Evolutionary conservation across 1,284 basidiomycete genomes (phyloP), one percentile per base, ranked within the genome.

Genomic region (Cutaneotrichosporon mucoides): DNA sequence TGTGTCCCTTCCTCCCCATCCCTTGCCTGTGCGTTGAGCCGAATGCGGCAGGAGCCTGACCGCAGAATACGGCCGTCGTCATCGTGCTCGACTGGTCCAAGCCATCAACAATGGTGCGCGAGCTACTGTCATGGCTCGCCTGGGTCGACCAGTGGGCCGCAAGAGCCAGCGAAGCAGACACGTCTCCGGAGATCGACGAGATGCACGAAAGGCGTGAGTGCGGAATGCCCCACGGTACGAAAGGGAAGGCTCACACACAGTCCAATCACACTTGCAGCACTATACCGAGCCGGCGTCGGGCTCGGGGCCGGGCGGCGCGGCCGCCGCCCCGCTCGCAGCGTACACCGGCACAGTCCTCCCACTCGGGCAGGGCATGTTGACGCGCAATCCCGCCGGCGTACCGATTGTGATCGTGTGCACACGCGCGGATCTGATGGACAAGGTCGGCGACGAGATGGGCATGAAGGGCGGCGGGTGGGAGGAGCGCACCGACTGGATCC

Each of bases 11-110:
- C 88, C 90, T 0, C 86, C 89, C 4, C 59, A 68, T 6, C 69
- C 72, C 0, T 50, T 78, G 2, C 63, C 68, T 4, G 76, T 77
- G 53, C 57, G 72, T 68, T 5, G 57, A 36, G 24, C 2, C 15
- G 33, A 24, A 34, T 36, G 15, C 41, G 34, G 10, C 7, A 49
- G 33, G 24, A 24, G 24, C 24, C 55, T 54, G 34, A 56, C 36
- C 7, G 8, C 82, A 86, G 41, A 88, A 95, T 69, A 89, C 91
- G 0, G 82, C 92, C 11, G 85, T 93, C 51, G 80, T 97, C 67
- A 89, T 98, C 67, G 84, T 88, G 0, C 81, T 98, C n/a, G 95
- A 99, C 76, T 98, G 94, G 95, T 92, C 92, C 66, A 84, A 85
- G 66, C 95, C 95, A 0, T 92, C 90, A 85, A 85, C 86, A 0